These are phyloP conservation scores for Penicillium paradoxum DNA, from an alignment of 495 filamentous ascomycete genomes.

Conservation along the genomic window DNA sequence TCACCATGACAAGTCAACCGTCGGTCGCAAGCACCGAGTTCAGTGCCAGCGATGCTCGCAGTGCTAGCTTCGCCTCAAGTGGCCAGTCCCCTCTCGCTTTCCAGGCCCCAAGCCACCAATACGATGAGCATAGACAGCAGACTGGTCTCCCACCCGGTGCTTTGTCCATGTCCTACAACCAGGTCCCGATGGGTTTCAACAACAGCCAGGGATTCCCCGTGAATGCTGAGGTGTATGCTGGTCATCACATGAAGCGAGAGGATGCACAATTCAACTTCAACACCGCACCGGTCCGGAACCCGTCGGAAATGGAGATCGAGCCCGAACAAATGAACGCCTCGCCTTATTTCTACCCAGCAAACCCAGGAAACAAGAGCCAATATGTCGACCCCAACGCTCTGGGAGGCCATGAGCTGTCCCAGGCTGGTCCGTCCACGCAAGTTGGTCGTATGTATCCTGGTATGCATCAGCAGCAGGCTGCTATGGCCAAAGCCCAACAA, in stretches of 20 bases:
- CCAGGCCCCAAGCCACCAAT: conserved; percentile 83
- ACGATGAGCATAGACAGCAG: conserved; percentile 87
- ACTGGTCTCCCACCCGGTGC: conserved; percentile 80
- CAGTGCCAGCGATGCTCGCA: conserved; percentile 32
- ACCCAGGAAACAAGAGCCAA: conserved; percentile 36
- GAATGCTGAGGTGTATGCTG: conserved; percentile 44
- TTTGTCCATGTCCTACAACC: conserved; percentile 63
- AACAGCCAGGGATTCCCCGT: conserved; percentile 44
- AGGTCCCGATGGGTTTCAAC: conserved; percentile 49
- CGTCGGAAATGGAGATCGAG: conserved; percentile 53
- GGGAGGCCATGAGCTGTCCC: conserved; percentile 49
- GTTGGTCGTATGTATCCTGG: conserved; percentile 78
- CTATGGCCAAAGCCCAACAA: conserved; percentile 70
- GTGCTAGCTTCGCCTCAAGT: conserved; percentile 38
- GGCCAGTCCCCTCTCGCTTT: conserved; percentile 53
- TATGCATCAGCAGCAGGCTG: conserved; percentile 86
- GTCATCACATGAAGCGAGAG: conserved; percentile 47
- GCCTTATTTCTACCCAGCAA: conserved; percentile 42
- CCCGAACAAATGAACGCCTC: conserved; percentile 60
- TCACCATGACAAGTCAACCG: conserved; percentile 33
- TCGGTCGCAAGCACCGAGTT: conserved; percentile 38
- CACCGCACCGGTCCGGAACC: conserved; percentile 44
- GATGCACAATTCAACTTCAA: conserved; percentile 51
- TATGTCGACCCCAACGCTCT: conserved; percentile 70
- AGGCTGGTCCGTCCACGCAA: conserved; percentile 45